phyloP scores from a whole-genome alignment of 2,329 filamentous ascomycete species.

The Teratosphaeria nubilosa region DNA sequence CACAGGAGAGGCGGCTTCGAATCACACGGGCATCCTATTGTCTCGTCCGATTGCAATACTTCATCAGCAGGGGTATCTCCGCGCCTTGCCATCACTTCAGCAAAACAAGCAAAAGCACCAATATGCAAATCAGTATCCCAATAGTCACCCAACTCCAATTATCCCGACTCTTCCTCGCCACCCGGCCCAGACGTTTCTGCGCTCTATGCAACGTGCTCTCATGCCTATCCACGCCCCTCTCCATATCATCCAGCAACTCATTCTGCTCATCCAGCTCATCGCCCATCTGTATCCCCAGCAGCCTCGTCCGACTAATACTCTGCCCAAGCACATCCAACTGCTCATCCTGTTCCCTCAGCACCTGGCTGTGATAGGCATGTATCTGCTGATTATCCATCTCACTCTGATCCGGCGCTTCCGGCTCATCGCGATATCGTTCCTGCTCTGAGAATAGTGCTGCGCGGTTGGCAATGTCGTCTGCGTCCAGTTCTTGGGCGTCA shows the following conservation, averaged over 20 bases:
- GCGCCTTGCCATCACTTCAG: background rate
- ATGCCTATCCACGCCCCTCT: slow-evolving; percentile 73
- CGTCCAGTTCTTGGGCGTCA: slow-evolving; percentile 15
- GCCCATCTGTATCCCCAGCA: slow-evolving; percentile 90
- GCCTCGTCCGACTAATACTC: slow-evolving; percentile 77
- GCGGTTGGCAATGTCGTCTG: slow-evolving; percentile 42
- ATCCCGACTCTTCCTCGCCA: slow-evolving; percentile 66
- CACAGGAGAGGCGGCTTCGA: no score
- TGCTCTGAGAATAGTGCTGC: slow-evolving; percentile 44
- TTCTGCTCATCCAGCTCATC: slow-evolving; percentile 91
- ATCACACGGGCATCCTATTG: background rate
- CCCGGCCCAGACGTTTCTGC: slow-evolving; percentile 57
- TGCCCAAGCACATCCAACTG: slow-evolving; percentile 83
- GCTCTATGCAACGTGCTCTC: slow-evolving; percentile 66
- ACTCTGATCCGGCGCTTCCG: slow-evolving; percentile 43
- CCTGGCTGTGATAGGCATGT: slow-evolving; percentile 69
- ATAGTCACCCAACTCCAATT: slow-evolving; percentile 85
- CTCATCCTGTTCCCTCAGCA: slow-evolving; percentile 82
- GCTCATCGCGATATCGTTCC: slow-evolving; percentile 57
- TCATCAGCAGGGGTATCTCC: background rate
- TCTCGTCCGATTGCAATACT: background rate
- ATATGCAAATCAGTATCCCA: slow-evolving; percentile 63
- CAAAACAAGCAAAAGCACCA: slow-evolving; percentile 73
- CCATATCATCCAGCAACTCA: slow-evolving; percentile 78
- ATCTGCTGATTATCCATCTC: slow-evolving; percentile 72